A percentile compares a stretch with the other conserved stretches of the same genome.
Evolutionary conservation across 1,284 basidiomycete genomes (phyloP).

Genomic region (Veloporphyrellus conicus): DNA sequence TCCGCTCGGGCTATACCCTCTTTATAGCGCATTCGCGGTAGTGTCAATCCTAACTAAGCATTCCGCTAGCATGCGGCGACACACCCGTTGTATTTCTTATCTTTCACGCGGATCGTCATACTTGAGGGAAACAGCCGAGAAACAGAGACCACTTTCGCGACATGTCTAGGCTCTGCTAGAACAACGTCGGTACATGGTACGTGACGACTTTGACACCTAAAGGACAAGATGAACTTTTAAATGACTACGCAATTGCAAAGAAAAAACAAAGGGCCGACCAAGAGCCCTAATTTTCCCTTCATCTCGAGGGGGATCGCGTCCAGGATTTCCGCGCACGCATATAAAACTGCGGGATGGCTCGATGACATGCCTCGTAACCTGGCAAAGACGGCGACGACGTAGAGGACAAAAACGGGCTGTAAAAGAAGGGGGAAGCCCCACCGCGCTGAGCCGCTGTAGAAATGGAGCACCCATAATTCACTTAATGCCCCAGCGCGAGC

Average conservation of each 20-base stretch:
- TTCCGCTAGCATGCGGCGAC: too few species aligned
- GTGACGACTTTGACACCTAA: constrained; percentile 18
- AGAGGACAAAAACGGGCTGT: constrained; percentile 15
- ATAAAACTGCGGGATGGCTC: constrained; percentile 8
- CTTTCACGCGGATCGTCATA: too few species aligned
- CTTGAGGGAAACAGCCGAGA: constrained; percentile 14
- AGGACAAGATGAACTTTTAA: not conserved
- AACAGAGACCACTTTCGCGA: constrained; percentile 13
- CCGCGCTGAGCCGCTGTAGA: constrained; percentile 10
- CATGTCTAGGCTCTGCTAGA: constrained; percentile 15
- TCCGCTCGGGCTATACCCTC: too few species aligned
- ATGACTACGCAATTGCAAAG: not conserved
- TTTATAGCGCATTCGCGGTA: too few species aligned
- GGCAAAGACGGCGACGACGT: constrained; percentile 12
- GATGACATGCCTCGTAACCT: constrained; percentile 10
- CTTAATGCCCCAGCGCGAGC: constrained; percentile 15
- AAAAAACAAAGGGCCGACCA: constrained; percentile 9
- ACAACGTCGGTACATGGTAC: constrained; percentile 16
- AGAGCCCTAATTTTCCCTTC: constrained; percentile 10
- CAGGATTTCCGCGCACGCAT: constrained; percentile 11
- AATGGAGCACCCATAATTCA: constrained; percentile 19
- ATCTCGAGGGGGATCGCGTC: constrained; percentile 11
- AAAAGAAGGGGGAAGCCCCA: constrained; percentile 18
- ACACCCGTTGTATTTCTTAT: too few species aligned
- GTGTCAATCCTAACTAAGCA: too few species aligned